Percentiles rank a stretch among this genome's conserved stretches.
Conservation (phyloP, 2,329 filamentous ascomycete species). For the Emmonsia crescens region DNA sequence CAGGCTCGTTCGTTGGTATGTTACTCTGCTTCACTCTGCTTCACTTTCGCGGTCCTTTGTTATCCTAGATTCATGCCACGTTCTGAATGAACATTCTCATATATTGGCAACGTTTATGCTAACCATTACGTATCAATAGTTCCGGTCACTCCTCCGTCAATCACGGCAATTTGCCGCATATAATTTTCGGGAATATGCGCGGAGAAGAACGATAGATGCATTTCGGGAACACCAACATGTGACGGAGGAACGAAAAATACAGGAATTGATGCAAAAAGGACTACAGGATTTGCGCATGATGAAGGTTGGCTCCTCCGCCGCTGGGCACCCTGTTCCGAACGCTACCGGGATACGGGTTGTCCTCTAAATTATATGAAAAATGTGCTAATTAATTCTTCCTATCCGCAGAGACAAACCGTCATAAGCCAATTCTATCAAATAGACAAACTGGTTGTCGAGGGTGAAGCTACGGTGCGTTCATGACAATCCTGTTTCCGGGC, state of each 20-base stretch:
- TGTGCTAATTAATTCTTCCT: slow-evolving; percentile 5
- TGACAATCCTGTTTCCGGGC: neutral
- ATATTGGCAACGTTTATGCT: neutral
- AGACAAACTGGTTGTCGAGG: slow-evolving; percentile 85
- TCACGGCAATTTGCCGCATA: slow-evolving; percentile 81
- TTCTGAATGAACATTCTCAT: neutral
- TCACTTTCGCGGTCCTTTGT: neutral
- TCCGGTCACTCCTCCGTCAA: slow-evolving; percentile 82
- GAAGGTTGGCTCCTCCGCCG: slow-evolving; percentile 56
- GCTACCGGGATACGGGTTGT: neutral
- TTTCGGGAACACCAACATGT: slow-evolving; percentile 72
- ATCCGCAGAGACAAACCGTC: slow-evolving; percentile 73
- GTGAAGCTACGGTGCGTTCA: slow-evolving; percentile 59
- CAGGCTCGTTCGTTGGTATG: slow-evolving; percentile 39
- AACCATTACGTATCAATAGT: slow-evolving; percentile 42
- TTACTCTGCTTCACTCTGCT: neutral
- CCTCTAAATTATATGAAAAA: neutral
- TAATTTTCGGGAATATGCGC: slow-evolving; percentile 96
- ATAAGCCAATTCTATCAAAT: slow-evolving; percentile 92
- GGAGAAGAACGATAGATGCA: slow-evolving; percentile 77
- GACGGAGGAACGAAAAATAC: slow-evolving; percentile 62
- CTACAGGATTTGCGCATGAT: slow-evolving; percentile 75
- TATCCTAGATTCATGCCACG: too few species aligned
- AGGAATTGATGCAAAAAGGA: slow-evolving; percentile 83
- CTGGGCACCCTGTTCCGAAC: neutral